Evolutionary conservation across 2,329 filamentous ascomycete species (phyloP), one percentile per base, ranked within the genome.

Genomic region (Trichoderma simmonsii): DNA sequence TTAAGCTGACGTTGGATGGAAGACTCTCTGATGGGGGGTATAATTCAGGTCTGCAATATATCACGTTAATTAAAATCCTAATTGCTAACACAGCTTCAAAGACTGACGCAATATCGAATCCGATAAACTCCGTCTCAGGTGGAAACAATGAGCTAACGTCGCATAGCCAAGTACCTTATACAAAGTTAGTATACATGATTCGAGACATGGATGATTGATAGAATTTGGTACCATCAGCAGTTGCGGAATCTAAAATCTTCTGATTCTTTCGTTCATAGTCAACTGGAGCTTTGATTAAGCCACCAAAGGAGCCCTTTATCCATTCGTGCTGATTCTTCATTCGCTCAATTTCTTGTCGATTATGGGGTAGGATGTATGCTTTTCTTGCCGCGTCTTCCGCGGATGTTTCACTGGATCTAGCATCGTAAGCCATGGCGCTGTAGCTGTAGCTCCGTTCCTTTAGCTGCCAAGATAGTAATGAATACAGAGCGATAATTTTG

Each of bases 311-410:
- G n/a, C 56, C 56, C 15, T 72, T 72, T 11, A 72, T 57, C 70
- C 70, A 72, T 48, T 72, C 70, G 56, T 72, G 70, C 56, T 72
- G 70, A 32, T 72, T 72, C 32, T 69, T 72, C 70, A 72, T 72
- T 51, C 70, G 70, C 26, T 43, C 32, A 43, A 72, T 69, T 28
- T 72, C 70, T 28, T 54, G 28, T 26, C 39, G 61, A 15, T 43
- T 69, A 21, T 72, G 51, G 21, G 70, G 64, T 21, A 72, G 56
- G 32, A 72, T 69, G 39, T 72, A 72, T 3, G 70, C 56, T 30
- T 39, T 60, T 32, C 60, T 62, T 18, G 70, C 39, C 9, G 57
- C 11, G 3, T 68, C 63, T 4, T 43, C 18, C 11, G 32, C 4
- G 3, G 32, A 24, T 6, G 15, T 14, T 9, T 69, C n/a, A 12